Base-by-base conservation (phyloP, 768 basidiomycete genomes). In the Russula vinacea region DNA sequence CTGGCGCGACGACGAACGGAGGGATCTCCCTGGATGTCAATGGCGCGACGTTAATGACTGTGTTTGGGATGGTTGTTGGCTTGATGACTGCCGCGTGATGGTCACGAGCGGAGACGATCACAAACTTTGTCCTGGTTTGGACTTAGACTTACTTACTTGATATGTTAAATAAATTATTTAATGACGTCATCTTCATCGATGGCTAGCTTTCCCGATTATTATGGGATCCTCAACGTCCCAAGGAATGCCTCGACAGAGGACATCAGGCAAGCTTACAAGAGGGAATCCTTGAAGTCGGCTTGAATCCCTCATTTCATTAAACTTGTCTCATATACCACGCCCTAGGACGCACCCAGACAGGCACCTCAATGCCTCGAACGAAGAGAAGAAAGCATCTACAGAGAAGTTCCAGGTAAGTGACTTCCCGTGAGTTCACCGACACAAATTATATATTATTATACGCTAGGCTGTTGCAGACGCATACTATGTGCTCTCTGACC, bases 401-500 rank as follows among this genome's bases (percentile, higher is more conserved):
- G 93, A 94, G 74, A 80, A 81, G 61, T 96, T 95, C 74, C 92
- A 94, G 79, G 91, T 86, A 67, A 6, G 73, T 69, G 16, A 17
- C 8, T 5, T 32, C 56, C 6, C 1, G 44, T n/a, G 9, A 10
- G 3, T 45, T 8, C 52, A 42, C 26, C 26, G 66, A 37, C 66
- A 44, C 19, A 37, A 44, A 17, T 33, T 9, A 14, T 17, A 11
- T 3, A 42, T 11, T 22, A 10, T 26, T 45, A 33, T 17, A 1
- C 17, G 58, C n/a, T 72, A 89, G 89, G 85, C 89, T 9, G 87
- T 97, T 67, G 93, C 94, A 58, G 94, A 97, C 74, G 94, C 94
- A 19, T 96, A 96, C 76, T 97, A 92, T 73, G 90, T 95, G 32
- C 83, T 98, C 42, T 93, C 91, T 3, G 92, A 97, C 74, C 75